These are phyloP conservation scores for Suhomyces canberraensis DNA, from an alignment of 805 yeast genomes.

Conservation along the genomic window DNA sequence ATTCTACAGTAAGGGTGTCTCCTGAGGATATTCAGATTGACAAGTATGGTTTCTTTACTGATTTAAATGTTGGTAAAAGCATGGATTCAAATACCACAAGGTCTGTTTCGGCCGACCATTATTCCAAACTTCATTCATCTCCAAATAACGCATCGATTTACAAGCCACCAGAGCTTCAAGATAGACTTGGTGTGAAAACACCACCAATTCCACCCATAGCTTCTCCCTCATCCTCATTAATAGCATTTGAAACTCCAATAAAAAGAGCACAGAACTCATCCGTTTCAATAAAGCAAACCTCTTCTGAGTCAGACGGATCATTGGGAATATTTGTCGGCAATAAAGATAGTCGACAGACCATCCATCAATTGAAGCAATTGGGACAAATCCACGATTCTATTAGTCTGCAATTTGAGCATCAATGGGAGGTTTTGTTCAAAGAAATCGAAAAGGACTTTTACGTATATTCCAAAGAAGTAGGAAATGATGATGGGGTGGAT, in stretches of 20 bases:
- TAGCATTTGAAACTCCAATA: background rate
- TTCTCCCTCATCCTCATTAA: background rate
- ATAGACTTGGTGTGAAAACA: no score
- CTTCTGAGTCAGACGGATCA: conserved; percentile 2
- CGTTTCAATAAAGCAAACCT: background rate
- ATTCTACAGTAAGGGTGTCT: background rate
- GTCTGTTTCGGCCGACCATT: background rate
- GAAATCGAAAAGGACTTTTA: conserved; percentile 24
- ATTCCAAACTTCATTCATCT: background rate
- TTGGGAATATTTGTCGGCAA: conserved; percentile 13
- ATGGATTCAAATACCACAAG: background rate
- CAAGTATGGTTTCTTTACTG: conserved; percentile 47
- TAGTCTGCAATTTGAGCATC: conserved; percentile 33
- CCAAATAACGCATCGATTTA: background rate
- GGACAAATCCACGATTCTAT: conserved; percentile 44
- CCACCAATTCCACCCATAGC: background rate
- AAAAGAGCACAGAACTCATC: background rate
- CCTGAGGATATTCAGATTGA: conserved; percentile 31
- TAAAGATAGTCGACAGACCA: conserved; percentile 10
- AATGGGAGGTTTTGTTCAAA: conserved; percentile 47
- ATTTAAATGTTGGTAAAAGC: conserved; percentile 7
- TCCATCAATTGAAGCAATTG: conserved; percentile 33
- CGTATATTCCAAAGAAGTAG: conserved; percentile 10
- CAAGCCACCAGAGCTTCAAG: no score
- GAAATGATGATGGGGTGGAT: conserved; percentile 8